Conservation (phyloP, 2,329 filamentous ascomycete genomes). For the Colletotrichum sp. region DNA sequence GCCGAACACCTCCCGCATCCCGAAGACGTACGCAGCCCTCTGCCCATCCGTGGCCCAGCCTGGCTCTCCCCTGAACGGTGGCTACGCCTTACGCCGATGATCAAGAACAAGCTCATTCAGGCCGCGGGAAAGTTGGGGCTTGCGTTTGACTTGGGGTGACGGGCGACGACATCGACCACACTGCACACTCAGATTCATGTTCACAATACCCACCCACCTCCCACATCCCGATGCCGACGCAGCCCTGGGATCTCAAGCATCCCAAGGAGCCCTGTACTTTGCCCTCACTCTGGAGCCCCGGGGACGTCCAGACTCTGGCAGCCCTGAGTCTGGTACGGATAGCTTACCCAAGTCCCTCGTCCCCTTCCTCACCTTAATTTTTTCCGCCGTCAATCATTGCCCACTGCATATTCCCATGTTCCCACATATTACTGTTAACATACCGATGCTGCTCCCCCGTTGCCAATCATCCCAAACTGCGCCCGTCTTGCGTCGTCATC, state of each 20-base stretch:
- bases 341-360: neutral
- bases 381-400: neutral
- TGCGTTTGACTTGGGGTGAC: neutral
- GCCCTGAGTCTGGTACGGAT: neutral
- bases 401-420: neutral
- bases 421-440: neutral
- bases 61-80: neutral
- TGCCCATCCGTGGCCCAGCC: neutral
- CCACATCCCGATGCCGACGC: conserved; percentile 10
- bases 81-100: neutral
- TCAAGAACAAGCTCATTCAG: neutral
- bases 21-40: conserved; percentile 3
- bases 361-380: neutral
- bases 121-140: neutral
- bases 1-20: conserved; percentile 3
- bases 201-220: neutral
- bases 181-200: neutral
- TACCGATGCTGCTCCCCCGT: neutral
- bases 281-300: neutral
- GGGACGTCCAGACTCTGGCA: neutral
- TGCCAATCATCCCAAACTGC: neutral
- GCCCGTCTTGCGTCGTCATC: conserved; percentile 15
- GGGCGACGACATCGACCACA: neutral
- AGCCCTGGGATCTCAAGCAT: neutral
- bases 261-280: neutral